Conservation (phyloP, 768 basidiomycete genomes). For the Mycena chlorophos region DNA sequence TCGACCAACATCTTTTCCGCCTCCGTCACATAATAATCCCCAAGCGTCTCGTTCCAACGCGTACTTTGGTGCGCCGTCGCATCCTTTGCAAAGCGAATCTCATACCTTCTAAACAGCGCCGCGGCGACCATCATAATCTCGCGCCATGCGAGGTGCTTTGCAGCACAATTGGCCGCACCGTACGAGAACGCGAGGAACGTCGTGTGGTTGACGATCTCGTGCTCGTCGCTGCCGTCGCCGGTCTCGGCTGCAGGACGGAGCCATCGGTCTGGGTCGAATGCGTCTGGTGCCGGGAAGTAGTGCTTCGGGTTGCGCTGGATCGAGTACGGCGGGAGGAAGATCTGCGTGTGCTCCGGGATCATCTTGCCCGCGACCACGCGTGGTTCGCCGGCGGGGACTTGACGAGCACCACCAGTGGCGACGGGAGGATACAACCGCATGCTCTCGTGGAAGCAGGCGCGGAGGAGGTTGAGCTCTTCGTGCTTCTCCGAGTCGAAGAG, state of each 20-base stretch:
- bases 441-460: background rate
- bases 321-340: background rate
- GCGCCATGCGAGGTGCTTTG: background rate
- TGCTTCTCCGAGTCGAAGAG: background rate
- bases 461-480: background rate
- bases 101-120: background rate
- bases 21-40: background rate
- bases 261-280: constrained; percentile 4
- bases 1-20: background rate
- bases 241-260: background rate
- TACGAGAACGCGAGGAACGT: background rate
- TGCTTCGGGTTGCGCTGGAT: constrained; percentile 1
- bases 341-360: background rate
- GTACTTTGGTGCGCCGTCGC: background rate
- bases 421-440: background rate
- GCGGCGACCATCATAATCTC: background rate
- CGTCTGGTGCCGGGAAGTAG: background rate
- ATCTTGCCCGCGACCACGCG: background rate
- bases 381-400: background rate
- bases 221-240: background rate
- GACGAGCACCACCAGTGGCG: background rate
- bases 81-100: background rate
- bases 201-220: background rate
- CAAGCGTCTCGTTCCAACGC: background rate
- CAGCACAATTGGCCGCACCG: background rate